Percentiles rank a stretch among this genome's conserved stretches.
phyloP scores from a whole-genome alignment of 169 alveolate species.

The Babesia caballi region DNA sequence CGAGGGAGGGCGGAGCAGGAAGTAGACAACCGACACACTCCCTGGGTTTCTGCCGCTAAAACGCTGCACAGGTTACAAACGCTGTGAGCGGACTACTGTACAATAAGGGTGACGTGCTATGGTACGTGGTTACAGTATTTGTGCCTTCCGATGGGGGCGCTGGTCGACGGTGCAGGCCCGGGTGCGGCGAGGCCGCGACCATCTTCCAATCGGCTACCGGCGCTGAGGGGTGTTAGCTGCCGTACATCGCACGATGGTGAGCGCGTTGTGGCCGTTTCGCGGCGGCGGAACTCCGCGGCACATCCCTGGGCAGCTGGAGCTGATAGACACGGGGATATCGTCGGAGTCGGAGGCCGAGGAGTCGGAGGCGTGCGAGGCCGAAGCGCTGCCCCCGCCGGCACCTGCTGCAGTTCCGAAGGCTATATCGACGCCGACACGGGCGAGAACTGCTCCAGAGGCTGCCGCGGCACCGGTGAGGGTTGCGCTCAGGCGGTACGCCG shows the following conservation, averaged over 20 bases:
- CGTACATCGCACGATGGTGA: not conserved
- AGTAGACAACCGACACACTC: too few relatives aligned
- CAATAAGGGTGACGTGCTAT: too few relatives aligned
- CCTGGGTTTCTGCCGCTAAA: too few relatives aligned
- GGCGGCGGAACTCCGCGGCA: not conserved
- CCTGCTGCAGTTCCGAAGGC: not conserved
- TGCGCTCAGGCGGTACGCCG: conserved; percentile 24
- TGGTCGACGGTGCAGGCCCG: too few relatives aligned
- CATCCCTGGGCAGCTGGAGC: conserved; percentile 35
- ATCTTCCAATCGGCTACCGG: not conserved
- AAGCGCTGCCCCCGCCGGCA: too few relatives aligned
- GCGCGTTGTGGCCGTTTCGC: not conserved
- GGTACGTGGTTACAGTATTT: too few relatives aligned
- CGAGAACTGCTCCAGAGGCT: not conserved
- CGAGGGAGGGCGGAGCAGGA: too few relatives aligned
- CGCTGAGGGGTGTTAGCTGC: too few relatives aligned
- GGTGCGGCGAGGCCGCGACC: too few relatives aligned
- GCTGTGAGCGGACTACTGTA: too few relatives aligned
- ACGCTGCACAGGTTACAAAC: too few relatives aligned
- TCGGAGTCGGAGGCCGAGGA: conserved; percentile 13
- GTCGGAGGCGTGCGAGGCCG: not conserved
- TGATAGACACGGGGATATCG: conserved; percentile 25
- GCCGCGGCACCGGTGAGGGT: conserved; percentile 1
- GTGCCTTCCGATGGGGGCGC: too few relatives aligned
- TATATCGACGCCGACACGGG: not conserved